phyloP scores from a whole-genome alignment of 148 eudicot genomes.

The Salicornia ramosissima region DNA sequence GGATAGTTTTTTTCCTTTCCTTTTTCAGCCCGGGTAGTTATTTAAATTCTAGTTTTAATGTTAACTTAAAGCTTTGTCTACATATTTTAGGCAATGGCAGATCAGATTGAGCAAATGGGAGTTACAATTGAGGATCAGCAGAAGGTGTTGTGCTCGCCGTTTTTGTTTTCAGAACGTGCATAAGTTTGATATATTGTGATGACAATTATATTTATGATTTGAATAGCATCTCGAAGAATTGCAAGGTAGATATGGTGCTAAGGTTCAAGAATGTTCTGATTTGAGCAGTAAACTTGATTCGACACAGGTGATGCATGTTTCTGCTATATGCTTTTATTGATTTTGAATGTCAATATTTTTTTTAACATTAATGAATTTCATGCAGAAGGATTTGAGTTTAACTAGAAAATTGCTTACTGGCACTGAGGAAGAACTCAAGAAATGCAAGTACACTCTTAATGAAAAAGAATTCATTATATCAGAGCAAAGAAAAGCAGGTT shows the following conservation, averaged over 20 bases:
- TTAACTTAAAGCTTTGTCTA: neutral
- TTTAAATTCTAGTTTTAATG: too few relatives aligned
- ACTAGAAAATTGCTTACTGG: conserved; percentile 36
- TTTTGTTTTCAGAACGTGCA: neutral
- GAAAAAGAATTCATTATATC: conserved; percentile 38
- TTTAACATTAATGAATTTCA: conserved; percentile 2
- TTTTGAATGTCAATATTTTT: neutral
- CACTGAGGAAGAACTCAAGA: conserved; percentile 41
- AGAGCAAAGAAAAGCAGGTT: conserved; percentile 43
- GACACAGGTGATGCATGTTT: conserved; percentile 28
- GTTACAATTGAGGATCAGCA: conserved; percentile 55
- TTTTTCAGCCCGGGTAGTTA: too few relatives aligned
- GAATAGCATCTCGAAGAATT: conserved; percentile 58
- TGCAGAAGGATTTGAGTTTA: conserved; percentile 35
- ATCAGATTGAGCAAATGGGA: conserved; percentile 81
- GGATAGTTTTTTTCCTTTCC: too few relatives aligned
- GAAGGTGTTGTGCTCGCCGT: conserved; percentile 36
- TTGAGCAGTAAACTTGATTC: conserved; percentile 52
- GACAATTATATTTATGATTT: conserved; percentile 7
- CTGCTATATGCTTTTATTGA: neutral
- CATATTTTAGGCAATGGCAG: conserved; percentile 61
- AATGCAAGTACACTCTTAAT: conserved; percentile 33
- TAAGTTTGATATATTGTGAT: neutral
- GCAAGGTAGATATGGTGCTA: conserved; percentile 48
- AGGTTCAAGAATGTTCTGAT: conserved; percentile 47